These are phyloP conservation scores for Gnomoniopsis smithogilvyi DNA, from an alignment of 2,329 filamentous ascomycete genomes.

Conservation along the genomic window DNA sequence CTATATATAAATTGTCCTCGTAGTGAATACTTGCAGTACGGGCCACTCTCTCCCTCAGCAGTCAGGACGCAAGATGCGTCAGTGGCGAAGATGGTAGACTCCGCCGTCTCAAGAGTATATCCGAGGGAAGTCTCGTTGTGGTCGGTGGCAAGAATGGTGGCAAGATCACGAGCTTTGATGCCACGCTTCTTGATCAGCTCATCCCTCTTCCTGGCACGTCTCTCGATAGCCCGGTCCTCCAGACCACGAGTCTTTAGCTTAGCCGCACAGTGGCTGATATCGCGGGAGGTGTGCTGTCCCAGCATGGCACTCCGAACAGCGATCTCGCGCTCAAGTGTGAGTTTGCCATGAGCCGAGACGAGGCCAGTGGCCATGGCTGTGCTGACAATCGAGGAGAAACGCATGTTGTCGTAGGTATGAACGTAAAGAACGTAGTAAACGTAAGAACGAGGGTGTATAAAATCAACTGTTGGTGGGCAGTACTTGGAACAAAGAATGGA, in stretches of 20 bases:
- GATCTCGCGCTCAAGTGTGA: conserved; percentile 36
- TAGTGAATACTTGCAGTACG: conserved; percentile 32
- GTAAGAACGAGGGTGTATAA: not conserved
- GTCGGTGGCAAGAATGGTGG: conserved; percentile 27
- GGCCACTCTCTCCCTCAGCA: conserved; percentile 43
- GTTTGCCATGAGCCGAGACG: conserved; percentile 36
- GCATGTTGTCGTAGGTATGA: conserved; percentile 19
- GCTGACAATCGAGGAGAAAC: conserved; percentile 22
- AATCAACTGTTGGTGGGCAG: not conserved
- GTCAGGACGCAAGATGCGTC: conserved; percentile 40
- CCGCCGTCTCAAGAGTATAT: conserved; percentile 27
- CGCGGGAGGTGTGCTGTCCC: conserved; percentile 25
- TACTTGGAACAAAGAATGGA: not conserved
- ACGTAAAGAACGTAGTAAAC: not conserved
- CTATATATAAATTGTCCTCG: not conserved
- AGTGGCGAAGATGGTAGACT: conserved; percentile 30
- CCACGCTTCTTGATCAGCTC: conserved; percentile 31
- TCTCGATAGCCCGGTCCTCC: conserved; percentile 32
- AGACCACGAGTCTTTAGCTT: conserved; percentile 36
- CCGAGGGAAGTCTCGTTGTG: conserved; percentile 31
- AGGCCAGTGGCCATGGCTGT: conserved; percentile 21
- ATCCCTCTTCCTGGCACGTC: conserved; percentile 33
- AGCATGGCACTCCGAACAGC: conserved; percentile 37
- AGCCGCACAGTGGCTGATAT: conserved; percentile 35
- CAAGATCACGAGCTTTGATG: conserved; percentile 26